Base-by-base conservation (phyloP, 345 rosid species). In the Luvunga scandens region DNA sequence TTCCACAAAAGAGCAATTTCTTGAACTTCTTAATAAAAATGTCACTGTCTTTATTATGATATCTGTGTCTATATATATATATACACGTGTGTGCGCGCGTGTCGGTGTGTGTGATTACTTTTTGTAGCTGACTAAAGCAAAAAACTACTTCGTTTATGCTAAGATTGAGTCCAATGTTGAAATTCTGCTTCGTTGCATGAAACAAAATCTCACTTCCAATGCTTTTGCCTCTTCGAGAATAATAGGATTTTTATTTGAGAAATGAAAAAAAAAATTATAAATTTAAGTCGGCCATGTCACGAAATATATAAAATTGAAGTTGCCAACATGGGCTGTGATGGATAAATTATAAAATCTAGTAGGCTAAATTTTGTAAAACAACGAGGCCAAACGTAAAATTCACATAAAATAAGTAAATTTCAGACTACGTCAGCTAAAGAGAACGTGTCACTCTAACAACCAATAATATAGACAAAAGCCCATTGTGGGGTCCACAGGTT, bases 1-100 rank as follows among this genome's bases (percentile, higher is more conserved):
- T 80, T 82, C 36, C 77, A 27, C 53, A 81, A 83, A 31, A 77
- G 14, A 19, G 22, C 27, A 36, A 27, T 3, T 34, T 13, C 28
- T 67, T 66, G 10, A 75, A 48, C 38, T 48, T 48, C 18, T 1
- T 18, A 16, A 27, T 10, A 27, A 7, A 39, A 18, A 1, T 4
- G 22, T 16, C 39, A 14, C 0, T 2, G 22, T 16, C 4, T 30
- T 13, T 16, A 61, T 12, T 24, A 53, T 67, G 56, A 5, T 67
- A n/a, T 5, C n/a, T 61, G 33, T 19, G 27, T 14, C 25, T 25
- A 7, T 60, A 28, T 60, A 18, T 2, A 4, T 16, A 48, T 16
- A 0, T 39, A 9, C n/a, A n/a, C n/a, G n/a, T n/a, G n/a, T n/a
- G n/a, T n/a, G n/a, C n/a, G n/a, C n/a, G n/a, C n/a, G n/a, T n/a